phyloP scores from a whole-genome alignment of 2,329 filamentous ascomycete species.

The Sporothrix humicola region DNA sequence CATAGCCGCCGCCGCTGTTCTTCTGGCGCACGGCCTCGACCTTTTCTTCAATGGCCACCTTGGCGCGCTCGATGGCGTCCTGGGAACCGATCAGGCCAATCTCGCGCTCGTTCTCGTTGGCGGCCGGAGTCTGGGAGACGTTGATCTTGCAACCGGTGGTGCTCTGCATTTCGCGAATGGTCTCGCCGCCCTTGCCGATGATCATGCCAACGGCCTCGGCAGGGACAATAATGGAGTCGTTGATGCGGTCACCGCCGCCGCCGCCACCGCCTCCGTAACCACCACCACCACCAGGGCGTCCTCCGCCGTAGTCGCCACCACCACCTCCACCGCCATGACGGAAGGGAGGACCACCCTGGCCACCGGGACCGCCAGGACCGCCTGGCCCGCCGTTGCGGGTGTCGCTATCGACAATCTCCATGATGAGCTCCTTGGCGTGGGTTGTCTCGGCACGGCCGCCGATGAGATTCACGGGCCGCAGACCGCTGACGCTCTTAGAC shows the following conservation, averaged over 20 bases:
- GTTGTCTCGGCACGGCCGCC: conserved; percentile 76
- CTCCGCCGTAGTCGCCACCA: conserved; percentile 41
- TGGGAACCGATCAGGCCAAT: conserved; percentile 82
- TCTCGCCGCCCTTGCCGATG: conserved; percentile 92
- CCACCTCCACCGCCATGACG: conserved; percentile 47
- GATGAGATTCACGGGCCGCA: conserved; percentile 89
- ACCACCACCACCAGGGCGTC: conserved; percentile 49
- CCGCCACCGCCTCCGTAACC: conserved; percentile 48
- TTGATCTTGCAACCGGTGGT: conserved; percentile 93
- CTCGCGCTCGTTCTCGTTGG: conserved; percentile 79
- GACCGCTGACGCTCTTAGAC: conserved; percentile 87
- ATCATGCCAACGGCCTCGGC: conserved; percentile 96
- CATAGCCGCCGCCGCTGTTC: conserved; percentile 55
- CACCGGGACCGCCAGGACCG: conserved; percentile 31
- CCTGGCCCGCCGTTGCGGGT: conserved; percentile 58
- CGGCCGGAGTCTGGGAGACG: conserved; percentile 79
- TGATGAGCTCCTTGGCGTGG: conserved; percentile 82
- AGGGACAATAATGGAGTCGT: conserved; percentile 82
- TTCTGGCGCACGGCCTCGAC: conserved; percentile 78
- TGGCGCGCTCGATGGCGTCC: conserved; percentile 79
- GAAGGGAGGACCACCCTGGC: conserved; percentile 37
- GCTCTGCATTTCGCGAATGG: conserved; percentile 92
- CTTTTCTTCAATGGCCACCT: conserved; percentile 87
- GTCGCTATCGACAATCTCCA: conserved; percentile 94
- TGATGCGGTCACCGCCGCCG: conserved; percentile 69